Evolutionary conservation across 2,329 filamentous ascomycete species (phyloP), one percentile per base, ranked within the genome.

Genomic region (Geosmithia flava): DNA sequence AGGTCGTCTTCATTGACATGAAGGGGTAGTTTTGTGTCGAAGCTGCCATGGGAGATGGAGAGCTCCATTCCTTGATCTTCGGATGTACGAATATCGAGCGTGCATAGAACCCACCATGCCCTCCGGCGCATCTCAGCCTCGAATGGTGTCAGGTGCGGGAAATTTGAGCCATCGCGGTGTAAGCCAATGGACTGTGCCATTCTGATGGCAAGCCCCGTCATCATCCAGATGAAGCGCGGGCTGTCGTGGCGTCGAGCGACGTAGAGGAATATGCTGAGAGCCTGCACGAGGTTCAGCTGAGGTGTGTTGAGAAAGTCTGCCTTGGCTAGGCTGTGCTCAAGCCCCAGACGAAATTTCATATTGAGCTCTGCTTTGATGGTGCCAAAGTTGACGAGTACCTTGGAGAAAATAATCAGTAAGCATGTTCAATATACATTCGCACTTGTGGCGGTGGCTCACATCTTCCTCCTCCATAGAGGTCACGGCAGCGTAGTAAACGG

Each of bases 51-150:
- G 1, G 66, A 57, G 1, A 78, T 69, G 1, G 64, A 70, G 17
- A 75, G 58, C 19, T 70, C 72, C 2, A 70, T 72, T 2, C 77
- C 78, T 42, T 78, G 75, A 27, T 80, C 75, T 51, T 81, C 78
- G 3, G 78, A 74, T 0, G 75, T 70, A n/a, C 75, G 69, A 8
- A 76, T 65, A 51, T 85, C 81, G 2, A 83, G 57, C 3, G 79
- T 69, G 42, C 75, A 69, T 2, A 85, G 66, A 19, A 73, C 70
- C 72, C 78, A 83, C 70, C 80, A 85, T 0, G 82, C 58, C 1
- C 81, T 68, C 5, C 81, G 69, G 17, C 80, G 70, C 62, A 83
- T 77, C 55, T 85, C 79, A 7, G 74, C 68, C 44, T 84, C 76
- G 49, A 80, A 83, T 0, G 76, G 74, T 0, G 70, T 69, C 1